Percentiles rank a stretch among this genome's conserved stretches.
phyloP scores from a whole-genome alignment of 2,329 filamentous ascomycete species.

The Alternaria sp. region DNA sequence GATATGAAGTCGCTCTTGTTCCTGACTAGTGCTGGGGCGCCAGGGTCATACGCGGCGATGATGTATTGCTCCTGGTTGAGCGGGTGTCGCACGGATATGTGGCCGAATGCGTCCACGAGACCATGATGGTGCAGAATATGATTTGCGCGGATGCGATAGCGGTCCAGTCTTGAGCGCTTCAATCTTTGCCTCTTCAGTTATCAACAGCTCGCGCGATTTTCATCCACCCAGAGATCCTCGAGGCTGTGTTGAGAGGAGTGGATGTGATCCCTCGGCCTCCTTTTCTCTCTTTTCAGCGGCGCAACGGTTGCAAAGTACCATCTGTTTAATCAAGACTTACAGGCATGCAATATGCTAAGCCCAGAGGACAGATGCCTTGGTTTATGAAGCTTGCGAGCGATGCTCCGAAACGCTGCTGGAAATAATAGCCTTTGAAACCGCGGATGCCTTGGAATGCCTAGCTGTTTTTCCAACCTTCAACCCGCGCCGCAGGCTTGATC shows the following conservation, averaged over 20 bases:
- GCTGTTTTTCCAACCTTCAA: background rate
- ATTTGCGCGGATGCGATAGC: conserved; percentile 40
- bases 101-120: conserved; percentile 63
- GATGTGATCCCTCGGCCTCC: background rate
- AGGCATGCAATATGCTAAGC: background rate
- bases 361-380: background rate
- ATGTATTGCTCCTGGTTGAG: conserved; percentile 57
- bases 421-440: conserved; percentile 18
- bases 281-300: conserved; percentile 6
- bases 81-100: conserved; percentile 62
- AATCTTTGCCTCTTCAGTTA: background rate
- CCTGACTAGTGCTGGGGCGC: conserved; percentile 60
- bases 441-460: conserved; percentile 6
- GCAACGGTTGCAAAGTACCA: conserved; percentile 21
- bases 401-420: conserved; percentile 12
- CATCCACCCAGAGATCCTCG: background rate
- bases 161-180: conserved; percentile 1
- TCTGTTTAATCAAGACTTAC: conserved; percentile 10
- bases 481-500: background rate
- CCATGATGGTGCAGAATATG: conserved; percentile 62
- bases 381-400: conserved; percentile 6
- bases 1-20: conserved; percentile 57
- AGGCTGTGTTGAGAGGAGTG: background rate
- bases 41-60: conserved; percentile 55
- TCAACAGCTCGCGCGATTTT: background rate